Percentiles rank a stretch among this genome's conserved stretches.
These are phyloP conservation scores for Triticum timopheevii DNA, from an alignment of 176 grass and related monocot species.

Conservation along the genomic window DNA sequence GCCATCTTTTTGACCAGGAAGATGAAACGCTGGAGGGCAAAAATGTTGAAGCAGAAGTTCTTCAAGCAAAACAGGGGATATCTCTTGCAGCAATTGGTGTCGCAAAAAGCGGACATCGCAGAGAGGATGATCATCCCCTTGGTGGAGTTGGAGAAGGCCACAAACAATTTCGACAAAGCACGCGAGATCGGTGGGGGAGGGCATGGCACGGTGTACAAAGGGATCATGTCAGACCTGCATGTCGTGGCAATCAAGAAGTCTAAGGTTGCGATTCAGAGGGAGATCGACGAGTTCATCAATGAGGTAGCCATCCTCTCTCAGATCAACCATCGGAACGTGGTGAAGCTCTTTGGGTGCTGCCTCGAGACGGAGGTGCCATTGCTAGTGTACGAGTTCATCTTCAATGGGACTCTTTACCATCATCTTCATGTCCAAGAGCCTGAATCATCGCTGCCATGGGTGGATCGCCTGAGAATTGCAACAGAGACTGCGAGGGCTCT, in stretches of 20 bases:
- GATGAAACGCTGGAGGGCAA: background rate
- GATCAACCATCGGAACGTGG: background rate
- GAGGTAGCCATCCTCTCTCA: background rate
- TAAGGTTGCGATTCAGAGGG: background rate
- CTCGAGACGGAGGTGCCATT: background rate
- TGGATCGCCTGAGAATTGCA: background rate
- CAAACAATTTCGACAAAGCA: background rate
- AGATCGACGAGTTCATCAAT: background rate
- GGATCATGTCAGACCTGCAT: background rate
- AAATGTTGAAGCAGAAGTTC: background rate
- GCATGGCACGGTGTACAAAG: background rate
- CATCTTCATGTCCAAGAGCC: background rate
- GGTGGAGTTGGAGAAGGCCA: background rate
- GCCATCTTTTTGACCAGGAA: rapidly evolving
- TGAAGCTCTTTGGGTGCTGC: background rate
- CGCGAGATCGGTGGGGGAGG: background rate
- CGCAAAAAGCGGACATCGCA: background rate
- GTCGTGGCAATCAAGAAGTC: background rate
- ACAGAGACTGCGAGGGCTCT: background rate
- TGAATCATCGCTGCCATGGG: background rate
- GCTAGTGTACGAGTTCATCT: background rate
- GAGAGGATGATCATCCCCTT: background rate
- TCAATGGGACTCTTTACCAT: background rate
- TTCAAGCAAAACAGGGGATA: background rate
- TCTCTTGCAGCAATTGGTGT: background rate